A percentile compares a stretch with the other conserved stretches of the same genome.
Evolutionary conservation across 345 rosid species (phyloP).

Genomic region (sweet orange (Citrus sinensis)): DNA sequence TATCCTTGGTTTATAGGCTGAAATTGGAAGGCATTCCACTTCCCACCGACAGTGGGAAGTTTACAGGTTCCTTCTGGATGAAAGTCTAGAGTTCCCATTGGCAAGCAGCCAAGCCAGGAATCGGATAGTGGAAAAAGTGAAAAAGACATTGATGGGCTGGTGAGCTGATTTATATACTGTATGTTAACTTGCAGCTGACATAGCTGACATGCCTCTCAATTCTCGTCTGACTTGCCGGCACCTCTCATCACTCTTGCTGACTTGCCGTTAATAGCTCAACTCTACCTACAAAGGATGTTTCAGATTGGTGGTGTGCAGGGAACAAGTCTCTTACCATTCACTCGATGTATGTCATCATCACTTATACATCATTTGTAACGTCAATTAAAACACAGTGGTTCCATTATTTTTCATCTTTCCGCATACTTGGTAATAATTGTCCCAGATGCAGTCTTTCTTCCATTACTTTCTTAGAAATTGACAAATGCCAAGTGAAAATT

Average conservation of each 20-base stretch:
- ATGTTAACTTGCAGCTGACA: not conserved
- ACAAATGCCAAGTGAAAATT: not conserved
- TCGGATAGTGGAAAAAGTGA: conserved; percentile 57
- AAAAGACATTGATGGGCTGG: conserved; percentile 69
- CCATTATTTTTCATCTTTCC: too few species aligned
- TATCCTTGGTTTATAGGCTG: conserved; percentile 40
- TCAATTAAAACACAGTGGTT: too few species aligned
- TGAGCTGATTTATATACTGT: conserved; percentile 15
- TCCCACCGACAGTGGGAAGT: conserved; percentile 70
- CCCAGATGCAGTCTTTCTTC: not conserved
- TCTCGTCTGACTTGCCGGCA: not conserved
- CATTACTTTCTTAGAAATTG: not conserved
- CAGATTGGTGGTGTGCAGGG: not conserved
- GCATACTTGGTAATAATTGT: too few species aligned
- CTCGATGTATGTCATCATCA: too few species aligned
- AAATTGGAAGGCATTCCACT: conserved; percentile 61
- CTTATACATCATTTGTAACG: too few species aligned
- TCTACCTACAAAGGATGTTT: not conserved
- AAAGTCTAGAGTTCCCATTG: conserved; percentile 47
- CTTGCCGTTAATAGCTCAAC: not conserved
- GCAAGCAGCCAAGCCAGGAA: conserved; percentile 43
- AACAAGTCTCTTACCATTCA: not conserved
- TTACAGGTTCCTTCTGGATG: conserved; percentile 69
- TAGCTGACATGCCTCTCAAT: not conserved
- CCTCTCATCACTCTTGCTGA: not conserved